These are phyloP conservation scores for Chaetomiaceae sp. DNA, from an alignment of 2,329 filamentous ascomycete genomes.

Conservation along the genomic window DNA sequence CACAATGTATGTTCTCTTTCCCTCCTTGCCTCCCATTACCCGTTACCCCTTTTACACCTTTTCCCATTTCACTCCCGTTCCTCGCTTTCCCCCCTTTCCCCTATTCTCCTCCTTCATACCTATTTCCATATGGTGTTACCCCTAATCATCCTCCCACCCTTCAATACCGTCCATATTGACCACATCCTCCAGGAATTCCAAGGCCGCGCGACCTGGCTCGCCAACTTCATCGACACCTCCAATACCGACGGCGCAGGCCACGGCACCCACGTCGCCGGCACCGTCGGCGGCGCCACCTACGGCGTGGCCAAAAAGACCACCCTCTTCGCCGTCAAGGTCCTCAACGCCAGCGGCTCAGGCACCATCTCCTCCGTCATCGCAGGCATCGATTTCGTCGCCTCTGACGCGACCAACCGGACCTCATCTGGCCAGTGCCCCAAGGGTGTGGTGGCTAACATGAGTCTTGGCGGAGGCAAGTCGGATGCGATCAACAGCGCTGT, in stretches of 20 bases:
- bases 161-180: no score
- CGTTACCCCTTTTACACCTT: background rate
- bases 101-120: background rate
- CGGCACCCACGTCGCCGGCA: conserved; percentile 45
- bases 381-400: conserved; percentile 40
- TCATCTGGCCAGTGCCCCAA: conserved; percentile 32
- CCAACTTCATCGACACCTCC: conserved; percentile 34
- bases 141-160: no score
- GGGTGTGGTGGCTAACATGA: conserved; percentile 53
- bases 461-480: conserved; percentile 45
- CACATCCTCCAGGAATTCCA: conserved; percentile 35
- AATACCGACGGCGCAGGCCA: conserved; percentile 41
- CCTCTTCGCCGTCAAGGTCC: conserved; percentile 44
- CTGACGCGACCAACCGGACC: conserved; percentile 31
- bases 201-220: conserved; percentile 38
- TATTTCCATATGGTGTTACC: background rate
- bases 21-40: no score
- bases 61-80: background rate
- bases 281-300: conserved; percentile 38
- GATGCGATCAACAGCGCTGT: conserved; percentile 49
- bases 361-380: conserved; percentile 39
- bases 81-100: no score
- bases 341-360: conserved; percentile 35
- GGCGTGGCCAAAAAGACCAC: conserved; percentile 43
- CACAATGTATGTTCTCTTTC: conserved; percentile 31